These are phyloP conservation scores for Syncephalastrum contaminatum DNA, from an alignment of 371 early-diverging fungal genomes.

Conservation along the genomic window DNA sequence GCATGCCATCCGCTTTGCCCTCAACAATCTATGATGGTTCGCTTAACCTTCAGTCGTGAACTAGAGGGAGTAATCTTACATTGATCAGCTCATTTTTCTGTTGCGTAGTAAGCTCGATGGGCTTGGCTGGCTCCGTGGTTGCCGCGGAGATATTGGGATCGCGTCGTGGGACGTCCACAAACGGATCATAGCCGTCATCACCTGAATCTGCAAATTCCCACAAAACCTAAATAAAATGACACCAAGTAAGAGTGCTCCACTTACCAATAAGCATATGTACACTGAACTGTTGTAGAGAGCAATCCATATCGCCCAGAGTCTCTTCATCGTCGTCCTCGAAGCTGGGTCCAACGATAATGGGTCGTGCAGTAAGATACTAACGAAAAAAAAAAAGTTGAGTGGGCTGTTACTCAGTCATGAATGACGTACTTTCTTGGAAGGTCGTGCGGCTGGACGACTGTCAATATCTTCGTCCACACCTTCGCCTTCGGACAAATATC, in stretches of 20 bases:
- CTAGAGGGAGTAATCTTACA: slow-evolving; percentile 11
- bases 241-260: neutral
- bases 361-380: slow-evolving; percentile 24
- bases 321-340: slow-evolving; percentile 41
- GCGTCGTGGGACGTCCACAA: slow-evolving; percentile 1
- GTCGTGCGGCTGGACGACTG: slow-evolving; percentile 13
- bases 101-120: slow-evolving; percentile 24
- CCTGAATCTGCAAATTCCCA: too few species aligned
- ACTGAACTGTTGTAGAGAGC: too few species aligned
- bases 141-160: neutral
- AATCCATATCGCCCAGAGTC: slow-evolving; percentile 14
- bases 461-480: slow-evolving; percentile 51
- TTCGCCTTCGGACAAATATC: slow-evolving; percentile 82
- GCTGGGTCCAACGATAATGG: slow-evolving; percentile 53
- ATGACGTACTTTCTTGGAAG: slow-evolving; percentile 17
- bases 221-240: slow-evolving; percentile 1
- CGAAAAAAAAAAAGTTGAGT: neutral
- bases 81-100: slow-evolving; percentile 33
- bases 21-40: slow-evolving; percentile 9
- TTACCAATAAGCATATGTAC: slow-evolving; percentile 7
- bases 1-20: slow-evolving; percentile 38
- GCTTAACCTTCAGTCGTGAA: neutral
- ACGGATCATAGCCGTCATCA: slow-evolving; percentile 30
- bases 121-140: slow-evolving; percentile 1
- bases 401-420: neutral